These are phyloP conservation scores for Darksidea phi DNA, from an alignment of 495 filamentous ascomycete genomes.

Conservation along the genomic window DNA sequence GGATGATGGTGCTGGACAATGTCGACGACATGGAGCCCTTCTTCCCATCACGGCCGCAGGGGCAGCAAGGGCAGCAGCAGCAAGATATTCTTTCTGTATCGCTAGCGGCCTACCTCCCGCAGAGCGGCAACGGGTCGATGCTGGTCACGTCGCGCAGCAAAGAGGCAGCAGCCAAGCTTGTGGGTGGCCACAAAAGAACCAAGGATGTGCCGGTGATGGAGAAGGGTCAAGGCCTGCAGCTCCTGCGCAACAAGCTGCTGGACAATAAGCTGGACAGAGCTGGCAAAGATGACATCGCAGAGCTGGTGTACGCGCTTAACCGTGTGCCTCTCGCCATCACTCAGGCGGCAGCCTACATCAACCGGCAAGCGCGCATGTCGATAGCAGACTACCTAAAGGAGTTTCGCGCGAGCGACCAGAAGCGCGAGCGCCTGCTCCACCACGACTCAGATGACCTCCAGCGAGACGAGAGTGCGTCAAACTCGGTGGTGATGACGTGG, in stretches of 20 bases:
- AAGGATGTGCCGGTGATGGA: constrained; percentile 13
- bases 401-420: constrained; percentile 44
- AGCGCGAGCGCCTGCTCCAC: constrained; percentile 41
- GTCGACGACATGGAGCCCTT: constrained; percentile 9
- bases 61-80: constrained; percentile 1
- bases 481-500: constrained; percentile 45
- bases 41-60: constrained; percentile 10
- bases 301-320: constrained; percentile 24
- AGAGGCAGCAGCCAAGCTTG: constrained; percentile 23
- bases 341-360: too few relatives aligned
- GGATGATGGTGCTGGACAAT: constrained; percentile 29
- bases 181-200: constrained; percentile 15
- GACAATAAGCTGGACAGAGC: constrained; percentile 15
- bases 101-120: constrained; percentile 18
- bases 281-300: constrained; percentile 1
- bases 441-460: constrained; percentile 42
- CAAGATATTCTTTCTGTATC: too few relatives aligned
- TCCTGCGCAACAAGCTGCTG: constrained; percentile 31
- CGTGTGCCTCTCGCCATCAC: constrained; percentile 15
- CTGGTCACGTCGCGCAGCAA: constrained; percentile 25
- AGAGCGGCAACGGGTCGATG: constrained; percentile 17
- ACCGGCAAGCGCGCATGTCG: constrained; percentile 32
- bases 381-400: constrained; percentile 43
- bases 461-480: constrained; percentile 46
- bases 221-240: constrained; percentile 12